Conservation (phyloP, 495 filamentous ascomycete genomes). For the Poronia punctata region DNA sequence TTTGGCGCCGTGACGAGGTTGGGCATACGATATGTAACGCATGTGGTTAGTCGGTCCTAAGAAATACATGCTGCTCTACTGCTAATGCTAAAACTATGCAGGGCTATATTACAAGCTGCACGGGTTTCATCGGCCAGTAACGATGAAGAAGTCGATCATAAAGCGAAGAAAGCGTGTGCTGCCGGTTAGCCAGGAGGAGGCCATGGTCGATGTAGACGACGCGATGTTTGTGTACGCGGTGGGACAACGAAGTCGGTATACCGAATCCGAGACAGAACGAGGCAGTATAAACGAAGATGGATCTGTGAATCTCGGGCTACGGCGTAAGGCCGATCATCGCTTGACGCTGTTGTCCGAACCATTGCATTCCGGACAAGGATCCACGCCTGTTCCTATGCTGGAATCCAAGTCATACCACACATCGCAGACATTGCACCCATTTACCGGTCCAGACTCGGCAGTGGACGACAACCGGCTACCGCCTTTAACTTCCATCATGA, state of each 20-base stretch:
- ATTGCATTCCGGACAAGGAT: conserved; percentile 26
- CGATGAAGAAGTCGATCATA: conserved; percentile 97
- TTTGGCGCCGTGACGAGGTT: conserved; percentile 91
- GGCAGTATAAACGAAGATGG: conserved; percentile 48
- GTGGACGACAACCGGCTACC: conserved; percentile 50
- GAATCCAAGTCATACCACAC: conserved; percentile 42
- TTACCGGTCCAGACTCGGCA: conserved; percentile 36
- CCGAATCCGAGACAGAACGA: conserved; percentile 33
- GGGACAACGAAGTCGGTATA: conserved; percentile 33
- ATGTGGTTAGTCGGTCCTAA: conserved; percentile 64
- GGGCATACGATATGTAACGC: conserved; percentile 99
- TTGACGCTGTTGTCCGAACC: conserved; percentile 43
- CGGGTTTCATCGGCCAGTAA: conserved; percentile 81
- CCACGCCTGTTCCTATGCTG: conserved; percentile 29
- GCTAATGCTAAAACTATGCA: too few relatives aligned
- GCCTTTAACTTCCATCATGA: conserved; percentile 40
- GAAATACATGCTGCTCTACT: conserved; percentile 8
- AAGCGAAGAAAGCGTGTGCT: conserved; percentile 95
- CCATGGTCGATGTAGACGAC: conserved; percentile 31
- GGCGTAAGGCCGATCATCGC: conserved; percentile 35
- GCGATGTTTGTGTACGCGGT: conserved; percentile 36
- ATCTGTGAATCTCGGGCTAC: conserved; percentile 54
- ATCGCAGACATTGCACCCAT: conserved; percentile 23
- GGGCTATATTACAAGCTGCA: conserved; percentile 97
- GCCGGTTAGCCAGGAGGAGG: conserved; percentile 58